These are phyloP conservation scores for Termitomyces sp. DNA, from an alignment of 768 basidiomycete genomes.

Conservation along the genomic window DNA sequence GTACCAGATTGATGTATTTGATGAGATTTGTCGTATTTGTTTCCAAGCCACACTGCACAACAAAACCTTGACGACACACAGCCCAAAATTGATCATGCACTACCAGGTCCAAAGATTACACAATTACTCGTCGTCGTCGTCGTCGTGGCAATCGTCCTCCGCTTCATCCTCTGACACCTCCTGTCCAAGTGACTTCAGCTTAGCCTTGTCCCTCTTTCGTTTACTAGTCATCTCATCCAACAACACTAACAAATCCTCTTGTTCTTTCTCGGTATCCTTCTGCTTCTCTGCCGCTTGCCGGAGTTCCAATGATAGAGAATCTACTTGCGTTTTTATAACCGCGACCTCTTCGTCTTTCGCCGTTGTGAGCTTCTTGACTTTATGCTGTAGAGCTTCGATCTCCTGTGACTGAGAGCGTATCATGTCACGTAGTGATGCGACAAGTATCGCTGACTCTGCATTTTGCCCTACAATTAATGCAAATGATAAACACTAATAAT, in stretches of 20 bases:
- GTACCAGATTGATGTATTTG: not conserved
- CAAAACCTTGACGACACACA: not conserved
- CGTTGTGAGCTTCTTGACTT: conserved; percentile 41
- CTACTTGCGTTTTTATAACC: conserved; percentile 40
- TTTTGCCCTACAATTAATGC: conserved; percentile 42
- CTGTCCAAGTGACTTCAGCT: conserved; percentile 65
- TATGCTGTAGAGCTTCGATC: conserved; percentile 60
- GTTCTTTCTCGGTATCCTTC: conserved; percentile 89
- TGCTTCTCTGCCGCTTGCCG: conserved; percentile 54
- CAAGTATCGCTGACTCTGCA: conserved; percentile 74
- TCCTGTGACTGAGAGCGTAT: conserved; percentile 80
- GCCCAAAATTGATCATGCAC: not conserved
- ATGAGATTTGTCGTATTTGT: not conserved
- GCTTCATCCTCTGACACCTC: conserved; percentile 94
- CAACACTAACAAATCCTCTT: conserved; percentile 90
- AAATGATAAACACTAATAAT: not conserved
- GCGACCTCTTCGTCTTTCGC: conserved; percentile 32
- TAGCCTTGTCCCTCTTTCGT: conserved; percentile 75
- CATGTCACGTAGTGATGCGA: conserved; percentile 78
- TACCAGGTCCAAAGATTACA: not conserved
- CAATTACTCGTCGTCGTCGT: conserved; percentile 32
- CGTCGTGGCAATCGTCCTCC: conserved; percentile 53
- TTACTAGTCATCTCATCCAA: conserved; percentile 90
- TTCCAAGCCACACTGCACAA: not conserved
- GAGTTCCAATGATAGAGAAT: conserved; percentile 41